Conservation (phyloP, 352 stramenopile genomes). For the Hyphochytrium catenoides region DNA sequence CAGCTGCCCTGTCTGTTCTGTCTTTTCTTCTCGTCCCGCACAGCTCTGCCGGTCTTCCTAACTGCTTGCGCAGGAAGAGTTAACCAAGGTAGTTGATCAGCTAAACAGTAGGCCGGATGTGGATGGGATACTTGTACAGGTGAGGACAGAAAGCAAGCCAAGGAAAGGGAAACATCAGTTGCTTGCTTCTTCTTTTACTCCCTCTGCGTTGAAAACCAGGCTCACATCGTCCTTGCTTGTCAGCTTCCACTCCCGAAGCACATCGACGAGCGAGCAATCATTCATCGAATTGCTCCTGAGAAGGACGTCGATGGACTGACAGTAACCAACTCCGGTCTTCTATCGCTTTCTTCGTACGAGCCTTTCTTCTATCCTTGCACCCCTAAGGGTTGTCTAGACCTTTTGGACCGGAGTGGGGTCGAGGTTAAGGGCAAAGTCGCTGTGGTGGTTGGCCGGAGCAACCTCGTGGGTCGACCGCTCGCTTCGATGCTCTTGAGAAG, state of each 20-base stretch:
- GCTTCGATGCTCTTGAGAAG: constrained; percentile 80
- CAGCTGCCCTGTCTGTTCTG: too few relatives aligned
- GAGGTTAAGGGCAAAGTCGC: constrained; percentile 74
- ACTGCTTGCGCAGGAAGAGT: constrained; percentile 17
- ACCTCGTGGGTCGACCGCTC: constrained; percentile 92
- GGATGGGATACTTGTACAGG: constrained; percentile 57
- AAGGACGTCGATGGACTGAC: constrained; percentile 99
- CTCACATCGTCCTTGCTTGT: not conserved
- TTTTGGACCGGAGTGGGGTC: constrained; percentile 72
- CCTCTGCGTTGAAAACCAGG: too few relatives aligned
- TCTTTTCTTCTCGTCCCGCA: too few relatives aligned
- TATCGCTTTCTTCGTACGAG: constrained; percentile 59
- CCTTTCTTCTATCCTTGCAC: constrained; percentile 84
- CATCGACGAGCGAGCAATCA: constrained; percentile 74
- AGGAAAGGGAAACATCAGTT: too few relatives aligned
- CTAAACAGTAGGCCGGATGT: constrained; percentile 45
- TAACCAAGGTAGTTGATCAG: constrained; percentile 34
- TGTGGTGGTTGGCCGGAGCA: constrained; percentile 88
- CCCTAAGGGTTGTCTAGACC: constrained; percentile 84
- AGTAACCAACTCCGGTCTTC: constrained; percentile 82
- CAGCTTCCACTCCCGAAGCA: constrained; percentile 75
- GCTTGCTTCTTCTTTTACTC: too few relatives aligned
- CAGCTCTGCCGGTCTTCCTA: too few relatives aligned
- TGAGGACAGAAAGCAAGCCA: too few relatives aligned
- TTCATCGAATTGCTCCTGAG: constrained; percentile 66